A percentile compares a stretch with the other conserved stretches of the same genome.
Evolutionary conservation across 2,329 filamentous ascomycete genomes (phyloP).

Genomic region (Didymella exigua): DNA sequence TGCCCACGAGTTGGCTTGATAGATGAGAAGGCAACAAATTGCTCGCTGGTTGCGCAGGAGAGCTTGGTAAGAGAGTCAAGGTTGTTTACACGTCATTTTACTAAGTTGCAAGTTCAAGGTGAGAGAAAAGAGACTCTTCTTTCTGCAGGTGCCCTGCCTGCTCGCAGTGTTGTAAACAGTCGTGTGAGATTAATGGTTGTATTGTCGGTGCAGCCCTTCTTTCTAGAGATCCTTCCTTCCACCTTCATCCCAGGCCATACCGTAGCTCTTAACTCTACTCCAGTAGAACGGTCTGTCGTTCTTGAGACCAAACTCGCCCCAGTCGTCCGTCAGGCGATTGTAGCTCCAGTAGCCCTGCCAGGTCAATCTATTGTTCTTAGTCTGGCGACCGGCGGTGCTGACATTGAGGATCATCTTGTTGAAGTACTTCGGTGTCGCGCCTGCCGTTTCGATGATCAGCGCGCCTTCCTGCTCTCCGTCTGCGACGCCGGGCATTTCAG

Average conservation of each 20-base stretch:
- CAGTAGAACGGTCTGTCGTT: conserved; percentile 68
- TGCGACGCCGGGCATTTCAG: conserved; percentile 30
- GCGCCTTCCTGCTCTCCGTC: conserved; percentile 41
- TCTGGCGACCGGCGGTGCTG: conserved; percentile 62
- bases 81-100: too few relatives aligned
- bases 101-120: too few relatives aligned
- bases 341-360: conserved; percentile 95
- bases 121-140: too few relatives aligned
- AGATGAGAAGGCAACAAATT: too few relatives aligned
- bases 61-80: too few relatives aligned
- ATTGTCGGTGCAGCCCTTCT: neutral
- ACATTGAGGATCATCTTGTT: conserved; percentile 82
- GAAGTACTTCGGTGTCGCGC: conserved; percentile 76
- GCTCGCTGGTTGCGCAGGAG: too few relatives aligned
- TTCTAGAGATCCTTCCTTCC: conserved; percentile 16
- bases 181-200: neutral
- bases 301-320: conserved; percentile 75
- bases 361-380: conserved; percentile 81
- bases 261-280: conserved; percentile 66
- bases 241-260: conserved; percentile 45
- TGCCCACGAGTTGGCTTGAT: too few relatives aligned
- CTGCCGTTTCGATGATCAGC: conserved; percentile 84
- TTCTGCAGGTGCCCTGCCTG: too few relatives aligned
- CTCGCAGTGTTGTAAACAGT: too few relatives aligned
- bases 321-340: conserved; percentile 87